Evolutionary conservation across 2,329 filamentous ascomycete species (phyloP).

Genomic region (Alternaria postmessia): DNA sequence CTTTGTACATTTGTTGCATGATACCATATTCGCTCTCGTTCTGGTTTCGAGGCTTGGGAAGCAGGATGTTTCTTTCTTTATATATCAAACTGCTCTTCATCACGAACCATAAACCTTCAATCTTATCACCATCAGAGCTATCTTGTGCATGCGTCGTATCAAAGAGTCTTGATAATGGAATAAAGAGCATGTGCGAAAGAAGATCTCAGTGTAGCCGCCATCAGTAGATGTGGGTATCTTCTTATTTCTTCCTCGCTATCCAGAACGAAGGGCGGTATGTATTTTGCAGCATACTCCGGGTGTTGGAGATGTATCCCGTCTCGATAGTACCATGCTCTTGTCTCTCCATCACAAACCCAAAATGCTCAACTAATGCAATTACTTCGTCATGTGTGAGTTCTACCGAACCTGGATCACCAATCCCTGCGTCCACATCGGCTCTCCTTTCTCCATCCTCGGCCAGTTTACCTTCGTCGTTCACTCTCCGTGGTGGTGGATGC

Average conservation of each 20-base stretch:
- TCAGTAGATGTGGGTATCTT: neutral
- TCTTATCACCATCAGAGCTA: neutral
- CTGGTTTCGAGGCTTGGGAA: neutral
- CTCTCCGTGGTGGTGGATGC: conserved; percentile 83
- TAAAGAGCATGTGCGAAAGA: neutral
- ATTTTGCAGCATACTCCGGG: conserved; percentile 84
- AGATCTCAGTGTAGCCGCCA: neutral
- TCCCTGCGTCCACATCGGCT: conserved; percentile 60
- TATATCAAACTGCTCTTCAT: neutral
- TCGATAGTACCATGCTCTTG: conserved; percentile 64
- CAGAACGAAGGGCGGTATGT: conserved; percentile 83
- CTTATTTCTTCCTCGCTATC: conserved; percentile 75
- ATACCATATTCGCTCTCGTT: conserved; percentile 6
- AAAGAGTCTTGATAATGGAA: neutral
- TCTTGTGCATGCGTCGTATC: neutral
- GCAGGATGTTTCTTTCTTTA: neutral
- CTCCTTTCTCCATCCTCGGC: conserved; percentile 24
- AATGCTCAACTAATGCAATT: conserved; percentile 71
- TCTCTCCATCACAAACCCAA: conserved; percentile 79
- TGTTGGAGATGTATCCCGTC: conserved; percentile 88
- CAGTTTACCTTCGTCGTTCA: neutral
- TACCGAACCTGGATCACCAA: conserved; percentile 87
- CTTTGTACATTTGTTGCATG: conserved; percentile 6
- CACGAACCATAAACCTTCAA: conserved; percentile 1
- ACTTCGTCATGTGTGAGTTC: conserved; percentile 93